Evolutionary conservation across 1,284 basidiomycete genomes (phyloP), one percentile per base, ranked within the genome.

Genomic region (Abortiporus biennis): DNA sequence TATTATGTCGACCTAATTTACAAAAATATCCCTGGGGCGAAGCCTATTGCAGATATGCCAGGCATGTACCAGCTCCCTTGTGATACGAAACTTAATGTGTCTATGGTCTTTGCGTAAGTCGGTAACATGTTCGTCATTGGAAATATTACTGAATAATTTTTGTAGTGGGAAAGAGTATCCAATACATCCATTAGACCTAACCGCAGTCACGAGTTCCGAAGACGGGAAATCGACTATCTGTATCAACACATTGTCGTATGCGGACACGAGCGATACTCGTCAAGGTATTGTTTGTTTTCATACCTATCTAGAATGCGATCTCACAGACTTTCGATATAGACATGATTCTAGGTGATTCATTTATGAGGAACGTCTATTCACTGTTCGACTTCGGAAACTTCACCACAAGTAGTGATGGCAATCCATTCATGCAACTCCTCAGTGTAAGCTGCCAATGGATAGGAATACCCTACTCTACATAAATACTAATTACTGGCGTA

Each of bases 1-100:
- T 16, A 21, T 8, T 48, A 44, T 36, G 49, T 47, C 21, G 40
- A 52, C 30, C 44, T 45, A 2, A 41, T 52, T n/a, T 52, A 47
- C 40, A 34, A 35, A 19, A 22, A 38, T 24, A 31, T 50, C 6
- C 46, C 51, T 6, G 47, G 43, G 4, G 46, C 51, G 6, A n/a
- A 19, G 12, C 35, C 40, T 23, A 9, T n/a, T 8, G 30, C 36
- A 5, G 35, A 43, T 13, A 25, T 16, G 20, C 11, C 2, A 15
- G 17, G 16, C 9, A 29, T n/a, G 27, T 51, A 45, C 24, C 20
- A 23, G 11, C 11, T 51, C 12, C 50, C 50, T 15, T 51, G 51
- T 36, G 42, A 51, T 39, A 40, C 40, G 1, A 44, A 42, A 22
- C 12, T 49, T 11, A 48, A 51, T 32, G 33, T 52, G 9, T 47